Base-by-base conservation (phyloP, 257 asterid genomes). In the Solanum bukasovii region DNA sequence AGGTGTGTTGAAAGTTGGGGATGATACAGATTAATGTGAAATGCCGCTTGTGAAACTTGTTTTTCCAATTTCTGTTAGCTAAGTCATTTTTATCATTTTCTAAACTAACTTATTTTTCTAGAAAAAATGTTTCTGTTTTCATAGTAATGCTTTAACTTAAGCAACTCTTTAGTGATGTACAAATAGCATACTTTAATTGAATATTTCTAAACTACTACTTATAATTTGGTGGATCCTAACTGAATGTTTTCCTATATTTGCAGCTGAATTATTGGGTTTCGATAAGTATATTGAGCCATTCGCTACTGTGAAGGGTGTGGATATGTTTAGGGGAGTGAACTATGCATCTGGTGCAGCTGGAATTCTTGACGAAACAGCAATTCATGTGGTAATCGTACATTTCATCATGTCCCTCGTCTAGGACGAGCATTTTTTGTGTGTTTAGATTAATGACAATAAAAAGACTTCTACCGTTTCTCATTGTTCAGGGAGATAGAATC, bases 291-390 rank as follows among this genome's bases (percentile, higher is more conserved):
- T 85, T 29, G 86, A 84, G 40, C 90, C 88, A 33, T 84, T 35
- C 16, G 88, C 90, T 14, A n/a, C 38, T 21, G 44, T 56, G 72
- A 88, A 59, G 25, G 75, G 68, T 21, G 44, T 71, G 77, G 89
- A 87, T 7, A 59, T 74, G 23, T 23, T 74, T 13, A 74, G 0
- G 2, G 90, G 90, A 0, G 88, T 88, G 16, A 88, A 88, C 21
- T 88, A 88, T 85, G 90, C 85, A 44, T 88, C 88, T 38, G 90
- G 86, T 73, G 52, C 61, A 10, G 86, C 82, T 31, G 90, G 90
- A 74, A 84, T 88, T 44, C 90, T 61, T n/a, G 88, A 88, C 2
- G 81, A 74, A 2, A 16, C 90, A 8, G 74, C 74, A 67, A 9
- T 13, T 7, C 59, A 82, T 38, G 7, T 70, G 89, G 89, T 83